Evolutionary conservation across 768 basidiomycete genomes (phyloP), one percentile per base, ranked within the genome.

Genomic region (Tylopilus plumbeoviolaceoides): DNA sequence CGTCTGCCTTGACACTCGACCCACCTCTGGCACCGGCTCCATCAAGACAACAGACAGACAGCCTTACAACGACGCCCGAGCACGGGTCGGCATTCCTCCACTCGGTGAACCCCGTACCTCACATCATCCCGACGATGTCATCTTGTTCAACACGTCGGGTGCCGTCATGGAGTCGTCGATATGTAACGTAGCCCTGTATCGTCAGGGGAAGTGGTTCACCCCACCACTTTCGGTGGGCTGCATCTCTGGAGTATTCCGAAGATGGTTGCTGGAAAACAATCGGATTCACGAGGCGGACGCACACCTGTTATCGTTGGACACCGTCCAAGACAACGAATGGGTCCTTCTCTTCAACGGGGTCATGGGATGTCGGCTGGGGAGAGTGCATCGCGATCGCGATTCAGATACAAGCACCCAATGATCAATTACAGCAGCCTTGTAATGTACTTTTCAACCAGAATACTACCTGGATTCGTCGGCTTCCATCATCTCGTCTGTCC

Each of bases 341-440:
- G 79, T 87, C 2, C 73, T 91, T 35, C 69, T 88, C 33, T 87
- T 83, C 63, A 91, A 91, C 61, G 84, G 82, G 8, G 82, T 88
- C 5, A 77, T 77, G 57, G 89, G 88, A 27, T 88, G 87, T 67
- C 75, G 78, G 31, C 59, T 89, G 28, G 89, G 83, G 11, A 60
- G 55, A 35, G 49, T 69, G 44, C 39, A 39, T 1, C 33, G 46
- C 45, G 14, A 50, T 2, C 33, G 44, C 49, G 9, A 50, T 39
- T 28, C 5, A 36, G 35, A 33, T 35, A 18, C 14, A 15, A 31
- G 9, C 42, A n/a, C 40, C 38, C 31, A 40, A 57, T 51, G 44
- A 43, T 43, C 35, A 40, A 57, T 51, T 46, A 49, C 48, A 44
- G 30, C 28, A 39, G 1, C 18, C 14, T 40, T 18, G 23, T 56